These are phyloP conservation scores for Bipolaris zeicola DNA, from an alignment of 2,329 filamentous ascomycete species.

Conservation along the genomic window DNA sequence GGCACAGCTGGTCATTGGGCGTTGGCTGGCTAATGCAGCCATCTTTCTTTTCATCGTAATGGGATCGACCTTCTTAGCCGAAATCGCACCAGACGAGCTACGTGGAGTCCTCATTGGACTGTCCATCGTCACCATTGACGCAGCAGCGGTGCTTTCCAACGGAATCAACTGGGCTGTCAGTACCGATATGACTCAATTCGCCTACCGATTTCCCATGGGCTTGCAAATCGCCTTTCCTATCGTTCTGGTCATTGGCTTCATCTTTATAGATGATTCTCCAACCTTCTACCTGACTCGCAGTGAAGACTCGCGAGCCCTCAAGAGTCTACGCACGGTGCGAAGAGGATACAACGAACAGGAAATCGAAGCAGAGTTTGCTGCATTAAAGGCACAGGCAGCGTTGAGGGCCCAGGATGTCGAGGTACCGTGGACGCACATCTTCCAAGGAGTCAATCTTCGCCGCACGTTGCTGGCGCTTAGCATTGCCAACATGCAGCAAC, in stretches of 20 bases:
- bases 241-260: not conserved
- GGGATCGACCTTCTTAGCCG: not conserved
- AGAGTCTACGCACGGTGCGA: not conserved
- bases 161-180: not conserved
- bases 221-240: not conserved
- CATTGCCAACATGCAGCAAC: not conserved
- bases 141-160: not conserved
- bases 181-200: not conserved
- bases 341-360: not conserved
- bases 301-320: not conserved
- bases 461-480: not conserved
- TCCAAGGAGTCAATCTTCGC: not conserved
- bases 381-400: not conserved
- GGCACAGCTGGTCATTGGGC: not conserved
- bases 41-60: not conserved
- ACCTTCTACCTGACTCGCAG: not conserved
- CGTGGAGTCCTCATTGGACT: not conserved
- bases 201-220: not conserved
- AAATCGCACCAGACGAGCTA: not conserved
- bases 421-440: not conserved
- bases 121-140: not conserved
- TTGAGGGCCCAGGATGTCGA: not conserved
- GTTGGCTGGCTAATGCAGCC: not conserved
- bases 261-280: not conserved
- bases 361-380: not conserved